These are phyloP conservation scores for Aspergillus coremiiformis DNA, from an alignment of 495 filamentous ascomycete genomes.

Conservation along the genomic window DNA sequence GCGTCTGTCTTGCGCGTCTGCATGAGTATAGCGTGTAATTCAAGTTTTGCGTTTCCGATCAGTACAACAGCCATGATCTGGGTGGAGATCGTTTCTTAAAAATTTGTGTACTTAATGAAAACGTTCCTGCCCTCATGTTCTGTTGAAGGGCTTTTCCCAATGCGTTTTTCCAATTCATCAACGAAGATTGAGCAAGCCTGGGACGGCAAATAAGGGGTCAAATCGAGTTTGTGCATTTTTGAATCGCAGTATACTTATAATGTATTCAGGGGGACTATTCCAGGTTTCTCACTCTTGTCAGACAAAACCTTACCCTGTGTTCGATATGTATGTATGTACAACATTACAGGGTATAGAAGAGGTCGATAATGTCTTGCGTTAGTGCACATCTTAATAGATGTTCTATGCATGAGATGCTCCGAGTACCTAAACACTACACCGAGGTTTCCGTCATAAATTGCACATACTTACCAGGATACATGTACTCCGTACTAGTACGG, in stretches of 20 bases:
- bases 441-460: too few species aligned
- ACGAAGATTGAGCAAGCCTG: background rate
- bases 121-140: background rate
- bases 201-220: background rate
- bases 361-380: background rate
- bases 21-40: conserved; percentile 26
- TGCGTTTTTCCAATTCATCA: background rate
- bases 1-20: conserved; percentile 27
- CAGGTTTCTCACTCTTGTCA: too few species aligned
- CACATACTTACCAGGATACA: too few species aligned
- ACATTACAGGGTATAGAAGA: background rate
- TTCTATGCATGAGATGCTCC: too few species aligned
- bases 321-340: background rate
- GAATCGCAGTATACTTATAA: background rate
- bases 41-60: conserved; percentile 4
- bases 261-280: background rate
- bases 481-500: too few species aligned
- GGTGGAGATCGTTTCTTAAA: conserved; percentile 1
- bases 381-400: too few species aligned
- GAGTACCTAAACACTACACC: too few species aligned
- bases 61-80: conserved; percentile 1
- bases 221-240: background rate
- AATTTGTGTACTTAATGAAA: background rate
- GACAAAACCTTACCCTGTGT: too few species aligned
- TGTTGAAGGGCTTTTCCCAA: background rate